Evolutionary conservation across 2,329 filamentous ascomycete genomes (phyloP), one percentile per base, ranked within the genome.

Genomic region (Annulohypoxylon truncatum): DNA sequence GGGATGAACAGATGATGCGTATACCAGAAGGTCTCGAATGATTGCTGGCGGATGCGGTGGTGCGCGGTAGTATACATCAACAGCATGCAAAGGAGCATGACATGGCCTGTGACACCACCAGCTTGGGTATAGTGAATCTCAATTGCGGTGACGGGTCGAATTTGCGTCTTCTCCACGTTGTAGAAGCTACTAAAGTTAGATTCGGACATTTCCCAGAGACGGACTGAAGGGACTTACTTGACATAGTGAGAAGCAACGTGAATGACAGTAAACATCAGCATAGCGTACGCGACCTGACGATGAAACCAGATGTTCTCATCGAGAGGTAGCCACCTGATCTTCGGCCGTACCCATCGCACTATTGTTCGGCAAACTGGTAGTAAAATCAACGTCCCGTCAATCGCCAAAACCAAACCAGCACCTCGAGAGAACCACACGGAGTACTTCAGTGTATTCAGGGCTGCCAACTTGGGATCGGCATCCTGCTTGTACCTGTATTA

Each of bases 31-130:
- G 95, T 96, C 82, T 99, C 96, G 77, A 94, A 99, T 0, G 93
- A 97, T 78, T 99, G 96, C 78, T 98, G 95, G 58, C 96, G 92
- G 71, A 99, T 98, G 71, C 93, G 92, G 74, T 91, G 87, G 77
- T 99, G 96, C 2, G 96, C 92, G 0, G 94, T 97, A 1, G 96
- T 99, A 82, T 97, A 99, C 86, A 99, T 99, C 68, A 99, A 82
- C 68, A 99, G 83, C 96, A 99, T 99, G 85, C 94, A 98, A n/a
- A 99, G 85, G 24, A 98, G 87, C 96, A 99, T 99, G 68, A 97
- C 87, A 79, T 99, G 96, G 5, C 96, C 96, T 1, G 96, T 99
- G 68, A 98, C 92, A 66, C 96, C 96, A 74, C 93, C 94, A 52
- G 94, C 87, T 77, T 97, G 88, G 1, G 88, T 87, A 78, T 97